Evolutionary conservation across 495 filamentous ascomycete species (phyloP).

Genomic region (Xanthoparmelia taractica): DNA sequence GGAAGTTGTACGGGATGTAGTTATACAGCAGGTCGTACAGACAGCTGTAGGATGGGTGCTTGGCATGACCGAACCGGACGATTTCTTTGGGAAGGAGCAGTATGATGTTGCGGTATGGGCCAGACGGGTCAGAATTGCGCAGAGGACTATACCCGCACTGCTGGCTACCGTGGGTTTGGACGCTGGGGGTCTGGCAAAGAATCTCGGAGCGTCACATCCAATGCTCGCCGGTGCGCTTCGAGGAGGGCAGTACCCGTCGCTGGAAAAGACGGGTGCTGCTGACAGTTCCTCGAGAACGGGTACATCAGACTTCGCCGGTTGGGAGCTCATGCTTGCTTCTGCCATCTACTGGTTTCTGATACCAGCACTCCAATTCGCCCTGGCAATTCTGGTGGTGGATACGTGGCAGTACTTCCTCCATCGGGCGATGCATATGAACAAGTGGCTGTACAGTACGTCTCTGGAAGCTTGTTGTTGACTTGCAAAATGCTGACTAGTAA

Average conservation of each 20-base stretch:
- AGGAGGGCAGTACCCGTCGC: slow-evolving; percentile 56
- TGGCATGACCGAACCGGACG: slow-evolving; percentile 51
- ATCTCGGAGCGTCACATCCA: slow-evolving; percentile 40
- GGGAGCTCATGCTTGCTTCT: slow-evolving; percentile 61
- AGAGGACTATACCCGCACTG: slow-evolving; percentile 54
- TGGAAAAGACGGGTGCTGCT: slow-evolving; percentile 11
- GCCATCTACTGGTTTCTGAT: slow-evolving; percentile 59
- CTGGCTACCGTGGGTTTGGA: slow-evolving; percentile 36
- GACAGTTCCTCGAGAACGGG: slow-evolving; percentile 20
- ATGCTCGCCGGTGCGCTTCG: slow-evolving; percentile 53
- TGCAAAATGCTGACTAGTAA: not conserved
- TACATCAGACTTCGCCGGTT: slow-evolving; percentile 45
- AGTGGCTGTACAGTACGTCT: slow-evolving; percentile 73
- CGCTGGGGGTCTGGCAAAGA: slow-evolving; percentile 33
- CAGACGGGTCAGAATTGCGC: slow-evolving; percentile 55
- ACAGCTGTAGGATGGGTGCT: slow-evolving; percentile 50
- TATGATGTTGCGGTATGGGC: slow-evolving; percentile 70
- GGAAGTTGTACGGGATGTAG: slow-evolving; percentile 67
- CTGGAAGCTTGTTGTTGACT: not conserved
- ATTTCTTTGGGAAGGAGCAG: slow-evolving; percentile 56
- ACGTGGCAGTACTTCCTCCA: slow-evolving; percentile 87
- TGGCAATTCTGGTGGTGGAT: slow-evolving; percentile 61
- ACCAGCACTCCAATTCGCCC: slow-evolving; percentile 54
- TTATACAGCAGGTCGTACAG: slow-evolving; percentile 71
- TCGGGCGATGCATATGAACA: slow-evolving; percentile 75